phyloP scores from a whole-genome alignment of 1,139 yeast species.

The Saccharomyces pastorianus region DNA sequence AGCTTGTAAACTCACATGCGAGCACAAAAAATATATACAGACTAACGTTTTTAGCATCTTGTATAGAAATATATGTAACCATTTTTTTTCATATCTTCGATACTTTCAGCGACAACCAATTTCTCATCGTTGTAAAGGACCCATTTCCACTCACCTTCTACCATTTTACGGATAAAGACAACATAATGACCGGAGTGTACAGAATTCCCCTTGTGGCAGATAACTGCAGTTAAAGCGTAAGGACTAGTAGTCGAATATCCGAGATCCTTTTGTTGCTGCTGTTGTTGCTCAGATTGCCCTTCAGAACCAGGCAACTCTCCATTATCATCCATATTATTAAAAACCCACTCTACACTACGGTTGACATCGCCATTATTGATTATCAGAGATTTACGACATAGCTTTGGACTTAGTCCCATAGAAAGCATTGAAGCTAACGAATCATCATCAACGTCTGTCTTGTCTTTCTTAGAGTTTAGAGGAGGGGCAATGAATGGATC shows the following conservation, averaged over 20 bases:
- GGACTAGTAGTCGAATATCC: conserved; percentile 29
- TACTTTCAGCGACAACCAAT: conserved; percentile 55
- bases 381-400: conserved; percentile 63
- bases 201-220: conserved; percentile 91
- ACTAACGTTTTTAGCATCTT: conserved; percentile 3
- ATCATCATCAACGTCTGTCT: conserved; percentile 38
- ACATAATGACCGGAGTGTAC: conserved; percentile 97
- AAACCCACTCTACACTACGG: conserved; percentile 85
- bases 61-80: conserved; percentile 49
- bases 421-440: conserved; percentile 39
- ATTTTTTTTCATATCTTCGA: conserved; percentile 53
- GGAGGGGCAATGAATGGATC: conserved; percentile 41
- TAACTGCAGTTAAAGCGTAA: conserved; percentile 58
- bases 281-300: neutral
- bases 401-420: conserved; percentile 69
- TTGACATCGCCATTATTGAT: conserved; percentile 54
- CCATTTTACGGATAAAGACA: conserved; percentile 52
- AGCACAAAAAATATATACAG: neutral
- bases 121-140: conserved; percentile 89
- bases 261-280: conserved; percentile 15
- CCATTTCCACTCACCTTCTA: conserved; percentile 50
- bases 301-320: conserved; percentile 32
- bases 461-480: conserved; percentile 4
- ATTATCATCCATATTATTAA: conserved; percentile 63
- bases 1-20: no score